Percentiles rank a stretch among this genome's conserved stretches.
Evolutionary conservation across 192 early-diverging fungal species (phyloP).

Genomic region (Bifiguratus adelaidae): DNA sequence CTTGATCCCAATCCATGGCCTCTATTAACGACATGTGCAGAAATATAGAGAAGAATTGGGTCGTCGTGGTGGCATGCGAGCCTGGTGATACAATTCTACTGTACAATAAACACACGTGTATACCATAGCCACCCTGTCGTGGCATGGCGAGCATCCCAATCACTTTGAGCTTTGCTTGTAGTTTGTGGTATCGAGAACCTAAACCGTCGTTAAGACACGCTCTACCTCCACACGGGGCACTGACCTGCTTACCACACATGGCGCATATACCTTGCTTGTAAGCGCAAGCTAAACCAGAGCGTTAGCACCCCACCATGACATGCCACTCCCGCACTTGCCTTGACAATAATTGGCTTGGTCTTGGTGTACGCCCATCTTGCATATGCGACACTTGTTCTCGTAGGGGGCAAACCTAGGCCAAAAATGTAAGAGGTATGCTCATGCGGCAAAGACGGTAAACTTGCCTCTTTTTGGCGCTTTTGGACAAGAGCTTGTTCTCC

Average conservation of each 20-base stretch:
- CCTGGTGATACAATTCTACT: neutral
- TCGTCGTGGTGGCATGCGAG: constrained; percentile 8
- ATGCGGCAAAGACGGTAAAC: neutral
- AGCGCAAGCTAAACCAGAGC: constrained; percentile 26
- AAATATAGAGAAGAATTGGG: constrained; percentile 8
- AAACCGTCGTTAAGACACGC: no score
- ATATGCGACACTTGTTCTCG: constrained; percentile 47
- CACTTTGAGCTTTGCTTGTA: constrained; percentile 51
- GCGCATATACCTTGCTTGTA: constrained; percentile 56
- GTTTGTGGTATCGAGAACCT: constrained; percentile 36
- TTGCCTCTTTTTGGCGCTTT: constrained; percentile 37
- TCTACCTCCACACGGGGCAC: no score
- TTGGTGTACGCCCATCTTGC: constrained; percentile 47
- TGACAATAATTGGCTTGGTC: constrained; percentile 51
- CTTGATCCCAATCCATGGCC: neutral
- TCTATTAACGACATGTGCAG: neutral
- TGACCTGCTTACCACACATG: constrained; percentile 47
- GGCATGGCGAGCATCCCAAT: no score
- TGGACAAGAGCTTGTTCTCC: constrained; percentile 49
- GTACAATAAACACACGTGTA: no score
- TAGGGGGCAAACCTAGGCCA: constrained; percentile 38
- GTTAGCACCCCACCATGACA: neutral
- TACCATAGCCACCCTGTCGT: no score
- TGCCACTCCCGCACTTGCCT: constrained; percentile 26
- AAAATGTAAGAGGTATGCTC: neutral